Base-by-base conservation (phyloP, 257 asterid species). In the Rhazya stricta region DNA sequence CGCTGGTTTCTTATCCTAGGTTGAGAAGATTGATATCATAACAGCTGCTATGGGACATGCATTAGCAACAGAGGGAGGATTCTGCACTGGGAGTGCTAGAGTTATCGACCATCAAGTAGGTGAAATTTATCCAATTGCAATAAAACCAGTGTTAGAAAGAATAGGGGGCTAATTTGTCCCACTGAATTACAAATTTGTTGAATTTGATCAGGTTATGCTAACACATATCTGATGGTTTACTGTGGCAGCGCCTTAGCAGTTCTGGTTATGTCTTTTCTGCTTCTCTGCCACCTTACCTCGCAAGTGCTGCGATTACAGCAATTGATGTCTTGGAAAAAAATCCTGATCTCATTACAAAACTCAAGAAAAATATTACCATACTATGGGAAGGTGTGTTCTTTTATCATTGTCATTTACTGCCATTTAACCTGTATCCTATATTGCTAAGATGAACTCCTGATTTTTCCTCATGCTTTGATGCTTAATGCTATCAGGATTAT, bases 11-110 rank as follows among this genome's bases (percentile, higher is more conserved):
- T 70, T 53, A 39, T 85, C 75, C 70, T 75, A 94, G 98, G 80
- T 92, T 74, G 97, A 92, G 79, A 90, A 92, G 85, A 91, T 94
- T 53, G 99, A 94, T 83, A 92, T 94, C 57, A 77, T 92, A 53
- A 86, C 96, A 58, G 97, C 99, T 79, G 96, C 93, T 43, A 94
- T 94, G 99, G 99, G 99, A 43, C 92, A 92, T 77, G 95, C 97
- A 18, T 84, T 94, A 84, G 99, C 99, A 74, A 84, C 97, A 25
- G 99, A 94, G 83, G 99, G 99, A 81, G 99, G 99, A 71, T 92
- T 94, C 83, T 94, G 99, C 85, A 91, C 97, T 19, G 99, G 99
- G 69, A 94, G 92, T 84, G 79, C 90, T 56, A 83, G 99, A 85
- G 97, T 92, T 79, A 84, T 90, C 61, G 99, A 94, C 61, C 99